phyloP scores from a whole-genome alignment of 495 filamentous ascomycete genomes.

The Hyaloscypha bicolor region DNA sequence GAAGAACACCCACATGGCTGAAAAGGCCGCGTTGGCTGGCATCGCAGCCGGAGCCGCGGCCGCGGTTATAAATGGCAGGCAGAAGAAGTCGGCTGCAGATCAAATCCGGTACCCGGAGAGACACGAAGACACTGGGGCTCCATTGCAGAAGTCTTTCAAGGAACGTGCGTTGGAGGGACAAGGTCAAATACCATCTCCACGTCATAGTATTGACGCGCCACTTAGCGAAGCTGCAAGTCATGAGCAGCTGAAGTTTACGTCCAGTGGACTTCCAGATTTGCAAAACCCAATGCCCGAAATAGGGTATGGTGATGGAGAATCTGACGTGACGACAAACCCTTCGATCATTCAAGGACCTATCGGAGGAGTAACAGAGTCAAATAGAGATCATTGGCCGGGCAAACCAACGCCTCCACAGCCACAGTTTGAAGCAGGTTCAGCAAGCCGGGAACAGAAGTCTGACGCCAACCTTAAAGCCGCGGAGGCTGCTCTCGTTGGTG shows the following conservation, averaged over 20 bases:
- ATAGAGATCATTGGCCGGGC: constrained; percentile 56
- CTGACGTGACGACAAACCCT: constrained; percentile 77
- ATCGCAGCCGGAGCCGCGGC: constrained; percentile 53
- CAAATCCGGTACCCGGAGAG: constrained; percentile 27
- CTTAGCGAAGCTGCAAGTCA: constrained; percentile 59
- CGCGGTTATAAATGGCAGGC: constrained; percentile 43
- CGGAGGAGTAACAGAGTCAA: constrained; percentile 50
- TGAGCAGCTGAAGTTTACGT: constrained; percentile 56
- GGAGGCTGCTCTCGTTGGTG: constrained; percentile 45
- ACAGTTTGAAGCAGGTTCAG: constrained; percentile 34
- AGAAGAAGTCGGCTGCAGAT: constrained; percentile 38
- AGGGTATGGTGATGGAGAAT: constrained; percentile 48
- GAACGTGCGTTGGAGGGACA: constrained; percentile 52
- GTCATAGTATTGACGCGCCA: constrained; percentile 72
- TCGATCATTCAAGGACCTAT: constrained; percentile 50
- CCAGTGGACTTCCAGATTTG: constrained; percentile 63
- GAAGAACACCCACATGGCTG: constrained; percentile 44
- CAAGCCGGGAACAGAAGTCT: constrained; percentile 14
- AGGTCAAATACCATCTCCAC: constrained; percentile 62
- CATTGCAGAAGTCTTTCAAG: constrained; percentile 51
- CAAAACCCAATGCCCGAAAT: constrained; percentile 70
- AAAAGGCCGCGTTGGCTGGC: constrained; percentile 53
- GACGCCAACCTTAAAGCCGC: constrained; percentile 35
- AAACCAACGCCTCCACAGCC: constrained; percentile 50
- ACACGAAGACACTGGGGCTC: constrained; percentile 29